A percentile compares a stretch with the other conserved stretches of the same genome.
phyloP scores from a whole-genome alignment of 108 stramenopile species.

The Mediolabrus comicus region DNA sequence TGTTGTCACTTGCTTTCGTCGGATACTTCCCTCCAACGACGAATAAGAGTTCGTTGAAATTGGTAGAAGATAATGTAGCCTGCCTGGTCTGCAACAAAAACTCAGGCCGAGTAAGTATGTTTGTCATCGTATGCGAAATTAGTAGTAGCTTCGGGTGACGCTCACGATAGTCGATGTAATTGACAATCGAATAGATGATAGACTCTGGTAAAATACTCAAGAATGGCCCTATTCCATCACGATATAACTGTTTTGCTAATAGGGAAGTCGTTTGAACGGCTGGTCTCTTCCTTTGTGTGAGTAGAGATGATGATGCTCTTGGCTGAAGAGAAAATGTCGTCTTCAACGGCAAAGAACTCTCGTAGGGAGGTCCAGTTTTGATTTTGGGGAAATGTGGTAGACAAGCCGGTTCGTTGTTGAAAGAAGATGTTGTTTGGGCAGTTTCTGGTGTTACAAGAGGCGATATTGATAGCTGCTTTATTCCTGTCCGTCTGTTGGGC shows the following conservation, averaged over 20 bases:
- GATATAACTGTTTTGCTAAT: not conserved
- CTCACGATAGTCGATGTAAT: slow-evolving; percentile 19
- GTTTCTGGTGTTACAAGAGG: not conserved
- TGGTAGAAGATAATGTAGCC: not conserved
- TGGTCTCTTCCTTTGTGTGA: not conserved
- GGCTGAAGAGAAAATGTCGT: not conserved
- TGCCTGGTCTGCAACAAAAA: slow-evolving; percentile 20
- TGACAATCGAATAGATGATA: slow-evolving; percentile 10
- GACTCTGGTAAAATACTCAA: slow-evolving; percentile 21
- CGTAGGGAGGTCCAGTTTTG: slow-evolving; percentile 20
- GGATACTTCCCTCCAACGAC: slow-evolving; percentile 31
- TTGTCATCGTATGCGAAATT: slow-evolving; percentile 17
- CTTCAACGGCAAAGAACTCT: slow-evolving; percentile 9
- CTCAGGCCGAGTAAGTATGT: slow-evolving; percentile 14
- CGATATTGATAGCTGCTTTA: not conserved
- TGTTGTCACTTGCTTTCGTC: slow-evolving; percentile 1
- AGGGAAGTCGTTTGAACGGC: not conserved
- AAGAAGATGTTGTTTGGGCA: not conserved
- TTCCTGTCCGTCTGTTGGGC: not conserved
- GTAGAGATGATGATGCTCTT: not conserved
- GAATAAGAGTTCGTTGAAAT: slow-evolving; percentile 20
- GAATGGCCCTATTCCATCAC: slow-evolving; percentile 13
- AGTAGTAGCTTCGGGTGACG: slow-evolving; percentile 16
- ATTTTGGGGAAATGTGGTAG: slow-evolving; percentile 5
- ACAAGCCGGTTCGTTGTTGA: not conserved